phyloP scores from a whole-genome alignment of 495 filamentous ascomycete species.

The Neurospora discreta region DNA sequence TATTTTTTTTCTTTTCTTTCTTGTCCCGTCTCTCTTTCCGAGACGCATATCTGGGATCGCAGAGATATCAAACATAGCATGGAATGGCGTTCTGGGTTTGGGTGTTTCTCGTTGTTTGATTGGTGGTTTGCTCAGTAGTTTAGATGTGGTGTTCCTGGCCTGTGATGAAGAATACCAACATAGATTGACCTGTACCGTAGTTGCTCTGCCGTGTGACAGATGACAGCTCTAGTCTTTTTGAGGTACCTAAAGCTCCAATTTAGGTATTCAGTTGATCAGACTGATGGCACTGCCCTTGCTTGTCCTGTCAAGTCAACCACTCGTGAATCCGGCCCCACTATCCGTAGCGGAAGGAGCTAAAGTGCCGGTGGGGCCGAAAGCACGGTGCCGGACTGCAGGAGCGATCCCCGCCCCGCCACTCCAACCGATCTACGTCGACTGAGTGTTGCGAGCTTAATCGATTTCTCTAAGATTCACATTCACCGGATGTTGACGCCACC shows the following conservation, averaged over 20 bases:
- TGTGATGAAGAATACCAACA: background rate
- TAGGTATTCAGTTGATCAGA: background rate
- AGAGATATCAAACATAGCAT: conserved; percentile 11
- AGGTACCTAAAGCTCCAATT: background rate
- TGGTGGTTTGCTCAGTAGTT: background rate
- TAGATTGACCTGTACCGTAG: background rate
- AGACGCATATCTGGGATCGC: background rate
- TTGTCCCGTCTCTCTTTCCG: background rate
- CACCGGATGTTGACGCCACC: background rate
- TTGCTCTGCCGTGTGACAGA: background rate
- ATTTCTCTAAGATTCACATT: background rate
- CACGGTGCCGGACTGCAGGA: background rate
- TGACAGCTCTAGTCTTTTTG: background rate
- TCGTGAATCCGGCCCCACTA: background rate
- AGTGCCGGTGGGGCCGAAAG: background rate
- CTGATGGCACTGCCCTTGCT: background rate
- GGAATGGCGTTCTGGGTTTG: conserved; percentile 8
- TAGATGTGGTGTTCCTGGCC: background rate
- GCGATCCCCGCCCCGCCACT: background rate
- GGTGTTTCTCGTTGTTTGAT: background rate
- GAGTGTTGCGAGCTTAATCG: background rate
- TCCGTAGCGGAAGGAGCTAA: background rate
- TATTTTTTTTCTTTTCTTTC: background rate
- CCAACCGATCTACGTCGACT: background rate
- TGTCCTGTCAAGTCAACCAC: background rate